Evolutionary conservation across 345 rosid genomes (phyloP), one percentile per base, ranked within the genome.

Genomic region (Euphorbia tirucalli): DNA sequence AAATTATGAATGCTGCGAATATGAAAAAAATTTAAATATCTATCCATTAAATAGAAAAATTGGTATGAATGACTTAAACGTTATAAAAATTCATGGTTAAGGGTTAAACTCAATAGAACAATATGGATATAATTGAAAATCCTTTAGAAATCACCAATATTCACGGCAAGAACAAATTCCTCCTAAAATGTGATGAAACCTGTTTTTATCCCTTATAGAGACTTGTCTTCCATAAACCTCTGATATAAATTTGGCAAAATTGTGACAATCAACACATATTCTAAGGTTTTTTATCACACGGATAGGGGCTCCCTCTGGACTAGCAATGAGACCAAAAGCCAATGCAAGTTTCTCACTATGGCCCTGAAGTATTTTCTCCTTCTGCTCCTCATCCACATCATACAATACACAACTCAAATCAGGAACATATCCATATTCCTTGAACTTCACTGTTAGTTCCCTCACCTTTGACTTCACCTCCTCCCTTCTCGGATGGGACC

Each of bases 291-390:
- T 94, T 50, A 94, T 90, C 28, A 90, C 89, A 31, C 90, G 86
- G 62, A 91, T 77, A 0, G 92, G 85, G 31, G 55, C 71, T 69
- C 86, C 84, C 21, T 83, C 74, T 14, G 87, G 65, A 64, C 84
- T 76, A 68, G 84, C 80, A 54, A 94, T 81, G 69, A 94, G 72
- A 43, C 90, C 96, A 58, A 87, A 90, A 61, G 97, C 88, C 86
- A 89, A 63, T 59, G 97, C 96, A 63, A 92, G 83, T 77, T 92
- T 94, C 82, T 94, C 98, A 74, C 93, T 94, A 72, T 94, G 98
- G 58, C 86, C 92, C 19, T 83, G 75, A 7, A 94, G 82, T 80
- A 87, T 86, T 79, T 83, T 92, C 91, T 89, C 96, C 84, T 94
- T 94, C 82, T 94, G 96, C 79, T 90, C 97, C 35, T 90, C 91